A percentile compares a stretch with the other conserved stretches of the same genome.
phyloP scores from a whole-genome alignment of 805 yeast species.

The Clavispora santaluciae region DNA sequence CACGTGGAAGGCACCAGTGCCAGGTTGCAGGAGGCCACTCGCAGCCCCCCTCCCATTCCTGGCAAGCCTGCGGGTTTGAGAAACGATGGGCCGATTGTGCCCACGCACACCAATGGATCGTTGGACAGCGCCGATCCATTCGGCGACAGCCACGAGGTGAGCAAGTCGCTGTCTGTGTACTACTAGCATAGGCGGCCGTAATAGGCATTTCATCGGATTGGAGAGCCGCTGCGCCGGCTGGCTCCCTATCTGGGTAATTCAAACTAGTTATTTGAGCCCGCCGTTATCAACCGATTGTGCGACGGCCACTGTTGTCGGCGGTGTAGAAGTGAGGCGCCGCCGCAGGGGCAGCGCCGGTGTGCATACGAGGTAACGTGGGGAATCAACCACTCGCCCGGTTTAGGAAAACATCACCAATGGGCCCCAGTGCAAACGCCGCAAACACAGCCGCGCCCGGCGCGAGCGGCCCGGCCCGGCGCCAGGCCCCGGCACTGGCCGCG shows the following conservation, averaged over 20 bases:
- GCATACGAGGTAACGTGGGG: background rate
- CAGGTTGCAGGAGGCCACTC: conserved; percentile 6
- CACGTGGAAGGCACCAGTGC: conserved; percentile 12
- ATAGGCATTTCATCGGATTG: no score
- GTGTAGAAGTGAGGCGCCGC: no score
- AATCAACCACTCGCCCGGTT: background rate
- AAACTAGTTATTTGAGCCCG: no score
- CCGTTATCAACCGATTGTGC: no score
- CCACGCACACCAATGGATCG: conserved; percentile 23
- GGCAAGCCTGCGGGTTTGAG: conserved; percentile 16
- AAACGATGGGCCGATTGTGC: conserved; percentile 10
- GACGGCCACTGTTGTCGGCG: no score
- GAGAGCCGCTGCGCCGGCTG: no score
- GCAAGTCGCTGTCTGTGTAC: background rate
- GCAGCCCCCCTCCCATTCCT: conserved; percentile 24
- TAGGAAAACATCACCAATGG: background rate
- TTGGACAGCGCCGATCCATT: conserved; percentile 21
- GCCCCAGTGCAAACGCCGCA: background rate
- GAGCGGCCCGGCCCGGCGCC: background rate
- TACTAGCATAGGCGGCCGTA: no score
- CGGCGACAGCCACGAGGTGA: conserved; percentile 9
- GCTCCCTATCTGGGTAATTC: no score
- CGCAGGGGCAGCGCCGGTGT: no score
- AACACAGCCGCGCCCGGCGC: background rate
- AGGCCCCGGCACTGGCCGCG: background rate